Conservation (phyloP, 805 yeast genomes). For the Hanseniaspora nectarophila region DNA sequence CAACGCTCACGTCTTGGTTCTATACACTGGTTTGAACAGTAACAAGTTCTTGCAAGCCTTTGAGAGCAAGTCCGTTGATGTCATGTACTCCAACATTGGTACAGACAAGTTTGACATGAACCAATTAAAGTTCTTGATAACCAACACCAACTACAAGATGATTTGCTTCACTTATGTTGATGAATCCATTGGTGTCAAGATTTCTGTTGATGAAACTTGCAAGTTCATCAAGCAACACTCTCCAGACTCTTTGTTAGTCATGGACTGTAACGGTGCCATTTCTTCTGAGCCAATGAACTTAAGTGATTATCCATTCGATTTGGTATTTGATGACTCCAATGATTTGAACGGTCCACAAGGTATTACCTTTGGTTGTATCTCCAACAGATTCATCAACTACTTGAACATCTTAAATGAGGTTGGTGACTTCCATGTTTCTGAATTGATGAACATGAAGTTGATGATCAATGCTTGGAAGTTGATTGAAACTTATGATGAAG, state of each 20-base stretch:
- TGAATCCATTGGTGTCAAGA: conserved; percentile 88
- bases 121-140: conserved; percentile 38
- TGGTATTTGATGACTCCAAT: conserved; percentile 80
- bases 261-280: conserved; percentile 91
- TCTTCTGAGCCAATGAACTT: conserved; percentile 80
- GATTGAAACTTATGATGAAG: conserved; percentile 9
- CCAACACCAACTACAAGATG: conserved; percentile 43
- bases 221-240: conserved; percentile 38
- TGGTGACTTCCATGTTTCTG: conserved; percentile 3
- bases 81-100: conserved; percentile 61
- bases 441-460: not conserved
- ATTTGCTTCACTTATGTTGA: conserved; percentile 91
- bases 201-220: conserved; percentile 55
- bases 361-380: conserved; percentile 61
- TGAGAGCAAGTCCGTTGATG: conserved; percentile 50
- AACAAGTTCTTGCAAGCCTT: conserved; percentile 67
- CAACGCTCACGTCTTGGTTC: conserved; percentile 51
- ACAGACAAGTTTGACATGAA: conserved; percentile 47
- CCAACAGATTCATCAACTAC: conserved; percentile 59
- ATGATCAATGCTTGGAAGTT: conserved; percentile 1
- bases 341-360: conserved; percentile 95
- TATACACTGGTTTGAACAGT: conserved; percentile 84
- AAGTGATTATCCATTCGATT: conserved; percentile 81
- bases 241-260: conserved; percentile 76
- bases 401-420: conserved; percentile 27